Conservation (phyloP, 108 stramenopile species). For the Nitzschia palea region DNA sequence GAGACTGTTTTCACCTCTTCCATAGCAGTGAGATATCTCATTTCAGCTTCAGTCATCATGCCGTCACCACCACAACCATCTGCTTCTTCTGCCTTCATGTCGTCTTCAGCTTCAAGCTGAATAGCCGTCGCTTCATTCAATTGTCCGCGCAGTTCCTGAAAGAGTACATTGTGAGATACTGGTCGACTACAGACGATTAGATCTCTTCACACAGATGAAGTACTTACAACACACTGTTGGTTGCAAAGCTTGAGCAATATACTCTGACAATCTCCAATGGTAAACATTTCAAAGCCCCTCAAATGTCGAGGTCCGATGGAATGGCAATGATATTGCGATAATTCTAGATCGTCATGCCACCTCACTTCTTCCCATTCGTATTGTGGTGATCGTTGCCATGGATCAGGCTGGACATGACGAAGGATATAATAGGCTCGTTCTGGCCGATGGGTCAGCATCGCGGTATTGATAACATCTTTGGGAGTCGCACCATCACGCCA, state of each 20-base stretch:
- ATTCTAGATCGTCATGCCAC: constrained; percentile 83
- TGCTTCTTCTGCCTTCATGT: constrained; percentile 65
- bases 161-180: background rate
- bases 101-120: constrained; percentile 78
- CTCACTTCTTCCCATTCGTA: constrained; percentile 69
- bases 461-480: constrained; percentile 71
- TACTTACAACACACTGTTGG: constrained; percentile 70
- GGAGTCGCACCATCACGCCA: constrained; percentile 88
- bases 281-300: constrained; percentile 88
- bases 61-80: constrained; percentile 46
- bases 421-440: constrained; percentile 56
- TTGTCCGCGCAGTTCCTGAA: constrained; percentile 59
- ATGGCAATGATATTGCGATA: constrained; percentile 68
- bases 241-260: constrained; percentile 81
- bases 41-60: constrained; percentile 82
- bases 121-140: constrained; percentile 61
- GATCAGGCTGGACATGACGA: constrained; percentile 5
- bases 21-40: constrained; percentile 66
- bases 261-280: constrained; percentile 89
- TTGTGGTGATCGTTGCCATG: constrained; percentile 5
- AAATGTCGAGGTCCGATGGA: constrained; percentile 75
- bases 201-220: background rate
- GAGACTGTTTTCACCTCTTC: constrained; percentile 75
- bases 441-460: constrained; percentile 61
- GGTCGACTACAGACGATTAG: background rate